Percentiles rank a stretch among this genome's conserved stretches.
Evolutionary conservation across 208 protist species (phyloP).

Genomic region (Trichomonas gallinae): DNA sequence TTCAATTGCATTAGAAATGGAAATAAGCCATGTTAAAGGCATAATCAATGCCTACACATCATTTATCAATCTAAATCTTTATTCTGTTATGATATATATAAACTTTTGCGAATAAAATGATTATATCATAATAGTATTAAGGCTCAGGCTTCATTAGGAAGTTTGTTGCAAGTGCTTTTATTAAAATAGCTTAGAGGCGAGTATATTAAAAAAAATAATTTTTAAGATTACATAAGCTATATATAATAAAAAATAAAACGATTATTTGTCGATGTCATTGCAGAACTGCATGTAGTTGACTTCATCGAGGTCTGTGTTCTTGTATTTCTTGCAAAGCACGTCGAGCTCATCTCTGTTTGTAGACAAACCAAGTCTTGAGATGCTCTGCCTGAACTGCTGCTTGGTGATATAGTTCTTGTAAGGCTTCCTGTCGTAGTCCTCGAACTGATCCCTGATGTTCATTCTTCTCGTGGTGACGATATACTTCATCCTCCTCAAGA

Average conservation of each 20-base stretch:
- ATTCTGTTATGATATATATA: too few relatives aligned
- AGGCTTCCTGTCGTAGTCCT: neutral
- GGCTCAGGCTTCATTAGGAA: too few relatives aligned
- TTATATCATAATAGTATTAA: too few relatives aligned
- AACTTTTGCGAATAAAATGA: too few relatives aligned
- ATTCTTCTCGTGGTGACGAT: neutral
- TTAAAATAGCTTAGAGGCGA: too few relatives aligned
- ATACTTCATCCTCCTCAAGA: neutral
- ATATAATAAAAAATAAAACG: neutral
- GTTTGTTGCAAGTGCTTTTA: too few relatives aligned
- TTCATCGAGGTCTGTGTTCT: neutral
- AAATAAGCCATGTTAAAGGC: too few relatives aligned
- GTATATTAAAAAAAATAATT: neutral
- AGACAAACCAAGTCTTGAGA: neutral
- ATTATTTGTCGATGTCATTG: neutral
- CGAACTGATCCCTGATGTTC: constrained; percentile 5
- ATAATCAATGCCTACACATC: too few relatives aligned
- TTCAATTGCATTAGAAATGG: too few relatives aligned
- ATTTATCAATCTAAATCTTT: too few relatives aligned
- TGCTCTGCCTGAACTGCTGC: neutral
- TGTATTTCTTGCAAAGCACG: neutral
- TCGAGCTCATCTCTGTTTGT: neutral
- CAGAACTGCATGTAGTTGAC: neutral
- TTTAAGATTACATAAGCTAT: neutral
- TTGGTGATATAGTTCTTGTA: neutral